Base-by-base conservation (phyloP, 192 early-diverging fungal genomes). In the Rhizophagus clarus region DNA sequence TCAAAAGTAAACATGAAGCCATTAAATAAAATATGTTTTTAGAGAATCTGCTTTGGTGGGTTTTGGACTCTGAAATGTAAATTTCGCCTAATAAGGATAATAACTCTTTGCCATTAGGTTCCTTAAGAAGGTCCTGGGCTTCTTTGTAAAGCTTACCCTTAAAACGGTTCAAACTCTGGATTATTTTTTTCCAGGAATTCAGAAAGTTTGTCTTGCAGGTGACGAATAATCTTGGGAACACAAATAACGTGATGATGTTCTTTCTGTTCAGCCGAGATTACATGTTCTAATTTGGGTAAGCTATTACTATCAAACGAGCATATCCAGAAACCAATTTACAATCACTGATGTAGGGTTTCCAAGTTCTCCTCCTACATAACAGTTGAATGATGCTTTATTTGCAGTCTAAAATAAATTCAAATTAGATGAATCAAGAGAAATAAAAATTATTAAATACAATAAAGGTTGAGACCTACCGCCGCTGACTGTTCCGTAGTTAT, bases 261-360 rank as follows among this genome's bases (percentile, higher is more conserved):
- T 69, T 69, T 69, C 34, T 69, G 67, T 11, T 69, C 67, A 69
- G 31, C 32, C 11, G 67, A 34, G 22, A 12, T 34, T 37, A 40
- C 4, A 0, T 69, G 2, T 34, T 69, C 32, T 37, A 20, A 12
- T 37, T 69, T 34, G 10, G 67, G 15, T 5, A 20, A 69, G 17
- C 5, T 4, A 3, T 1, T 2, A 20, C 40, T 11, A 2, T 6
- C 40, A 69, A 40, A 37, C 40, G 67, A 69, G 3, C 20, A 69
- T 20, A 69, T 22, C 14, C 29, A 40, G 40, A 69, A 5, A 4
- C 67, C 67, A 69, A 69, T 15, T 69, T 69, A 34, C 3, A 69
- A 15, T 69, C 22, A 17, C 67, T 34, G 28, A 69, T 69, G 34
- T 69, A 69, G 34, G 67, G 67, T 69, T 69, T 29, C 67, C 32